Conservation (phyloP, 2,329 filamentous ascomycete species). For the Penicillium brasilianum region DNA sequence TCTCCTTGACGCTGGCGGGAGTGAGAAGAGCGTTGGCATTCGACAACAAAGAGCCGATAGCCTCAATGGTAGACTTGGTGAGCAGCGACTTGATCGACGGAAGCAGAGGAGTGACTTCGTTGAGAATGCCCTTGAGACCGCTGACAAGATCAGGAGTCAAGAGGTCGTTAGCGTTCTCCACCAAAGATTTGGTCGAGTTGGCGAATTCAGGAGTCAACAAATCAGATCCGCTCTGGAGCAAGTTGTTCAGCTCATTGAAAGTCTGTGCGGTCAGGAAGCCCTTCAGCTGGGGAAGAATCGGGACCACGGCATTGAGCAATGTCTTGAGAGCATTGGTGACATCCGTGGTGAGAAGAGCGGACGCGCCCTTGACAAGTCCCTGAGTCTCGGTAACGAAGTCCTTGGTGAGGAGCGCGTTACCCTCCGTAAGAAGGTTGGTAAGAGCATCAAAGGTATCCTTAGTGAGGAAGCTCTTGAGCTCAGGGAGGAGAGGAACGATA, state of each 20-base stretch:
- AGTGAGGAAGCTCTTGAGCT: conserved; percentile 29
- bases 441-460: conserved; percentile 27
- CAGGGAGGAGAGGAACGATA: conserved; percentile 24
- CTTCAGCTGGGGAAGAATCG: conserved; percentile 29
- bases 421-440: conserved; percentile 25
- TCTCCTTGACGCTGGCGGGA: conserved; percentile 20
- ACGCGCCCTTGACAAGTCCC: conserved; percentile 25
- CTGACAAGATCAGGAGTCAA: conserved; percentile 25
- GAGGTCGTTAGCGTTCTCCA: conserved; percentile 27
- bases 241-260: conserved; percentile 18
- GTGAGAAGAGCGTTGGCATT: conserved; percentile 28
- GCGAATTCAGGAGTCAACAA: conserved; percentile 29
- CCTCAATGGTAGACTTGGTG: conserved; percentile 21
- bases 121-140: conserved; percentile 26
- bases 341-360: conserved; percentile 25
- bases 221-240: conserved; percentile 23
- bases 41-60: conserved; percentile 17
- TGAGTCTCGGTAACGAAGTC: conserved; percentile 29
- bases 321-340: conserved; percentile 27
- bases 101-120: conserved; percentile 23
- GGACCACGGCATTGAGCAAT: conserved; percentile 24
- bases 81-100: conserved; percentile 28
- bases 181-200: conserved; percentile 27
- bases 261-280: conserved; percentile 23
- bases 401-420: conserved; percentile 29